Conservation (phyloP, 2,329 filamentous ascomycete genomes). For the Westerdykella sp. region DNA sequence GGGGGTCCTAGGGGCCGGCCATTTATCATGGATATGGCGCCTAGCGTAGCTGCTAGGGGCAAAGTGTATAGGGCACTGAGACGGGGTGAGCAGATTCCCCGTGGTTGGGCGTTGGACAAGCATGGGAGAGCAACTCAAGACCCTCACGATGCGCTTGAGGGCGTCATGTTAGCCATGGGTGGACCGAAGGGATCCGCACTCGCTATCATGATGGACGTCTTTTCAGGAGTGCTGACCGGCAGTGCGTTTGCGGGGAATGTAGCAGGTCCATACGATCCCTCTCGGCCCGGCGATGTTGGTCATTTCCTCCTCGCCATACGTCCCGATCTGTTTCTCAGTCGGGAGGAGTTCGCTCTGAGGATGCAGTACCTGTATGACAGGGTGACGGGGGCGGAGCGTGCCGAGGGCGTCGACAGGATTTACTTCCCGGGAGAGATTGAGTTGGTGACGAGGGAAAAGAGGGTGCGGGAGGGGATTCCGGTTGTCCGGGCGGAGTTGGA, state of each 20-base stretch:
- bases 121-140: conserved; percentile 66
- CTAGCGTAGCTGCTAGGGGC: conserved; percentile 61
- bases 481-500: conserved; percentile 45
- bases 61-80: conserved; percentile 67
- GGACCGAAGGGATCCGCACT: conserved; percentile 75
- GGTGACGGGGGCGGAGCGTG: conserved; percentile 49
- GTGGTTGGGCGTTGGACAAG: conserved; percentile 68
- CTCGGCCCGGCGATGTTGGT: conserved; percentile 61
- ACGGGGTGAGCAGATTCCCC: conserved; percentile 62
- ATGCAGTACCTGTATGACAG: conserved; percentile 54
- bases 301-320: conserved; percentile 68
- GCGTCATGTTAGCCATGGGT: conserved; percentile 81
- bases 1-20: conserved; percentile 50
- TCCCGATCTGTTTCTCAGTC: conserved; percentile 65
- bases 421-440: conserved; percentile 56
- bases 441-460: conserved; percentile 42
- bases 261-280: conserved; percentile 68
- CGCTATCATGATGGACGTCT: conserved; percentile 83
- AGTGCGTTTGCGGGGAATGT: conserved; percentile 74
- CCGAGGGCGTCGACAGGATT: conserved; percentile 49
- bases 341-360: conserved; percentile 62
- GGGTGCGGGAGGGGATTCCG: conserved; percentile 44
- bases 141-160: conserved; percentile 62
- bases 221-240: conserved; percentile 71
- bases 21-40: conserved; percentile 73